Evolutionary conservation across 2,329 filamentous ascomycete genomes (phyloP), one percentile per base, ranked within the genome.

Genomic region (Lomentospora prolificans): DNA sequence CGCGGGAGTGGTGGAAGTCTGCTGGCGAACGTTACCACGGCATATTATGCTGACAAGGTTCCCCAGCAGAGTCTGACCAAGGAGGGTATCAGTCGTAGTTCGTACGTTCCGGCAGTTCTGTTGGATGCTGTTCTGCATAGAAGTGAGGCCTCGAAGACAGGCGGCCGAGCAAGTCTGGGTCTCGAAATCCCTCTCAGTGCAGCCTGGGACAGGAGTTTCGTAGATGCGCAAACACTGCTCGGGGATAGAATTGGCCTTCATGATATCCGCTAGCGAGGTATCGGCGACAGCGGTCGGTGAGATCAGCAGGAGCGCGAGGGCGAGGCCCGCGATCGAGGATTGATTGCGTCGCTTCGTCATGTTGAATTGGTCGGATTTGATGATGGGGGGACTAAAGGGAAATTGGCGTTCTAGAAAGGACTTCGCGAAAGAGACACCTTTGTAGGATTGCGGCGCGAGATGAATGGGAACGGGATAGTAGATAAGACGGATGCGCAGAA

Each of bases 211-310:
- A 24, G 50, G 25, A 3, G 50, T 51, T n/a, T 51, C 28, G 28
- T 51, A 51, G 50, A 51, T 33, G 14, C 50, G 50, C 12, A 51
- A 24, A 14, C 50, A 51, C n/a, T 51, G 25, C n/a, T 28, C 25
- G 14, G 50, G 50, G 25, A 51, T 51, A 12, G 41, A 46, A 9
- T 25, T 46, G 4, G 22, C 41, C 19, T 22, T 4, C 41, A 46
- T 46, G n/a, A 46, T 24, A 19, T 46, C 41, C 9, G 41, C 41
- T 9, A 46, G 19, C 19, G 41, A 46, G 4, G n/a, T 17, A 5
- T 46, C 41, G 41, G 41, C 41, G n/a, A 19, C n/a, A 7, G 22
- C 4, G 41, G 41, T 24, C 5, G 41, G n/a, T 19, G 41, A 46
- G 5, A 46, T 14, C n/a, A 46, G 19, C 19, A 46, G 19, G 19